Evolutionary conservation across 176 grass and related monocot species (phyloP).

Genomic region (bread wheat (Triticum aestivum)): DNA sequence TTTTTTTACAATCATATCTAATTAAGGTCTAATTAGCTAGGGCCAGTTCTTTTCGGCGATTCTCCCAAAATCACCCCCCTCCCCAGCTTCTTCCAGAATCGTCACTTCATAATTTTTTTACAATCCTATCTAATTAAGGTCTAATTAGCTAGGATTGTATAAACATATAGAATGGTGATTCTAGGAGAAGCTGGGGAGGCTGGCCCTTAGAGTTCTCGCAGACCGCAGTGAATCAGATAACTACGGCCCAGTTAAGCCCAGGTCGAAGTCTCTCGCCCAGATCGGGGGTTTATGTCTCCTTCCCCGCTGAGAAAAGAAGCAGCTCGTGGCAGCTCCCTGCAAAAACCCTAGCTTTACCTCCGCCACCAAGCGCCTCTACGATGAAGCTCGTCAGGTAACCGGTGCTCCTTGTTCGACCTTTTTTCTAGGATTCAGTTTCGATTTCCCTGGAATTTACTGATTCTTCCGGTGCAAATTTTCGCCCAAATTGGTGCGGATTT

Average conservation of each 20-base stretch:
- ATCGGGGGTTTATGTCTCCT: slow-evolving; percentile 30
- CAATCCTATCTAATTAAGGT: too few species aligned
- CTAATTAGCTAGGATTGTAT: too few species aligned
- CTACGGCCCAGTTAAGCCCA: slow-evolving; percentile 9
- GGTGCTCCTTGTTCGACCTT: neutral
- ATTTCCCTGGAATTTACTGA: neutral
- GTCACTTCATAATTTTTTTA: too few species aligned
- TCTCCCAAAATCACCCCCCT: too few species aligned
- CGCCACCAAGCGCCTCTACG: slow-evolving; percentile 27
- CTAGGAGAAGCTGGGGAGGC: too few species aligned
- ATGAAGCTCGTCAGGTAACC: slow-evolving; percentile 85
- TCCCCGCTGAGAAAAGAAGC: slow-evolving; percentile 16
- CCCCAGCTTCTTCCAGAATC: too few species aligned
- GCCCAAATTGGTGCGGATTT: slow-evolving; percentile 29
- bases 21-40: too few species aligned
- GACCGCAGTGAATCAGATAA: neutral
- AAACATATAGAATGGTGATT: too few species aligned
- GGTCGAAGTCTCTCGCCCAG: neutral
- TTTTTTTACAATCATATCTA: too few species aligned
- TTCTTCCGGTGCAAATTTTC: slow-evolving; percentile 4
- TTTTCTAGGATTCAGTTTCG: neutral
- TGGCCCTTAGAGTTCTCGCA: too few species aligned
- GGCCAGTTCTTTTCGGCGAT: too few species aligned
- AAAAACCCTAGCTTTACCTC: slow-evolving; percentile 44
- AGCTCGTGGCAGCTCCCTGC: slow-evolving; percentile 45